Evolutionary conservation across 345 rosid genomes (phyloP).

Genomic region (Citrus unshiu): DNA sequence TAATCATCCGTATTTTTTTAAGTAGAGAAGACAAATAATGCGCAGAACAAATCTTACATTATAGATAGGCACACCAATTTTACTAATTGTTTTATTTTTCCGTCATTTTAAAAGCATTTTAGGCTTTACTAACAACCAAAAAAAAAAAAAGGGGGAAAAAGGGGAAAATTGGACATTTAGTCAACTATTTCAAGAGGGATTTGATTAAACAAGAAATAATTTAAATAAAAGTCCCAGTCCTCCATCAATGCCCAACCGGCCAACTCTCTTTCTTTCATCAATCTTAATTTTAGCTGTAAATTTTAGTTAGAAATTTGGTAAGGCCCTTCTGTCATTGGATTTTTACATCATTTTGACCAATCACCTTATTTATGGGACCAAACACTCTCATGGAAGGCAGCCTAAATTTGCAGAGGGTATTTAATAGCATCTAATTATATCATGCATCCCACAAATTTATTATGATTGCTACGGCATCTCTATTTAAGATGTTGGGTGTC

Average conservation of each 20-base stretch:
- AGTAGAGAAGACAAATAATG: neutral
- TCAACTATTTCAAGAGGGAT: conserved; percentile 13
- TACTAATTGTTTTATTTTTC: neutral
- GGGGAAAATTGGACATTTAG: neutral
- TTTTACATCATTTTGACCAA: neutral
- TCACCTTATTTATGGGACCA: neutral
- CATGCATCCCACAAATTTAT: conserved; percentile 3
- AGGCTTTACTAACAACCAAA: neutral
- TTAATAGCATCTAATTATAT: neutral
- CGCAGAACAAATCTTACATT: neutral
- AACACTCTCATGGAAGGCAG: neutral
- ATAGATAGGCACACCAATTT: conserved; percentile 7
- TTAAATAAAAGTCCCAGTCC: neutral
- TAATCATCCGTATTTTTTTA: neutral
- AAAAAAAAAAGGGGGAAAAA: neutral
- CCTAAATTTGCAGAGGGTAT: neutral
- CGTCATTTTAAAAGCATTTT: neutral
- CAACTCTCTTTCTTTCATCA: neutral
- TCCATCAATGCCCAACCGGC: too few species aligned
- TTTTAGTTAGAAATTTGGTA: neutral
- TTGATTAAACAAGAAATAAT: neutral
- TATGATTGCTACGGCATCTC: neutral
- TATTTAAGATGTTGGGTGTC: conserved; percentile 11
- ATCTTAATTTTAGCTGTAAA: neutral
- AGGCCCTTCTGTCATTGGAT: neutral